Conservation (phyloP, 106 monocot species). For the Allium cepa region DNA sequence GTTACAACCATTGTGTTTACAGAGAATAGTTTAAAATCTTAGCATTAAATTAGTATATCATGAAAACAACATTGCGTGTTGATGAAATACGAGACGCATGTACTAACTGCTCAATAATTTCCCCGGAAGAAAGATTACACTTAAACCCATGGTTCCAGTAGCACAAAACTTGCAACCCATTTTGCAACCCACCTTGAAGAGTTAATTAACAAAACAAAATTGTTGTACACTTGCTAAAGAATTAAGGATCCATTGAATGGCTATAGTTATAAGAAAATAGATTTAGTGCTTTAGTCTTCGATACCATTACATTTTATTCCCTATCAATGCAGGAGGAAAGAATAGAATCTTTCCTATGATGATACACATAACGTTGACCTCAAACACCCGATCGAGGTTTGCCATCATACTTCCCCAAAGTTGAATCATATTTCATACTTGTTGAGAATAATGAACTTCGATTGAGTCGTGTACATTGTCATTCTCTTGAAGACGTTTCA, state of each 20-base stretch:
- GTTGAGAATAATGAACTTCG: no score
- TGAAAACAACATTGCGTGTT: slow-evolving; percentile 90
- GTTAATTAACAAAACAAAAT: background rate
- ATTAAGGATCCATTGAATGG: no score
- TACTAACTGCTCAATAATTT: slow-evolving; percentile 91
- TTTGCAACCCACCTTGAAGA: slow-evolving; percentile 82
- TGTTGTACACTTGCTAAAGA: background rate
- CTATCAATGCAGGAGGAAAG: background rate
- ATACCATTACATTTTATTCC: no score
- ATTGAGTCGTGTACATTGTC: no score
- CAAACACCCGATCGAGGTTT: slow-evolving; percentile 71
- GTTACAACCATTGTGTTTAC: background rate
- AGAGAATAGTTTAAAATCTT: no score
- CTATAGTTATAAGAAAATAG: no score
- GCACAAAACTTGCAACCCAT: slow-evolving; percentile 99
- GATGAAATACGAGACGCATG: slow-evolving; percentile 58
- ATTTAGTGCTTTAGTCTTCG: no score
- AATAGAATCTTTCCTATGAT: slow-evolving; percentile 54
- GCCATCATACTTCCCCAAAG: slow-evolving; percentile 70
- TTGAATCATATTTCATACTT: slow-evolving; percentile 90
- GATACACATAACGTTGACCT: slow-evolving; percentile 93
- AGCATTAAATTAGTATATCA: slow-evolving; percentile 35
- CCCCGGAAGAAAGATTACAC: slow-evolving; percentile 83
- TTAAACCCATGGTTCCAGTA: slow-evolving; percentile 96
- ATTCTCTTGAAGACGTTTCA: no score